Base-by-base conservation (phyloP, 202 grass and related monocot species). In the Carex arenaria region DNA sequence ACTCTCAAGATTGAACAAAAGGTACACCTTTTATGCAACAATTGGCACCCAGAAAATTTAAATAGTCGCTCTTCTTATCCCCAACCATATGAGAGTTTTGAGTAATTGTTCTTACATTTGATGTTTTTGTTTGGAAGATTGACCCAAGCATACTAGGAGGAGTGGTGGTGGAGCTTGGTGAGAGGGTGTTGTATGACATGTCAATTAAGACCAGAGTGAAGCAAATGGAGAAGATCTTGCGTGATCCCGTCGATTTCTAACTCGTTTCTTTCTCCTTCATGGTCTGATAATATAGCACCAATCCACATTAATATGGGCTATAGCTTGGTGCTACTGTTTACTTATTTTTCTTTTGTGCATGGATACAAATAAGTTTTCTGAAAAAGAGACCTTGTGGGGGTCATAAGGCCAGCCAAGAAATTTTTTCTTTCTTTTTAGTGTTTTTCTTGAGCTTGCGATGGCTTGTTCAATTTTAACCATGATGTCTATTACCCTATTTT, bases 161-260 rank as follows among this genome's bases (percentile, higher is more conserved):
- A 60, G 82, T 95, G 30, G 86, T 99, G 81, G 86, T 99, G 76
- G 88, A 99, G 79, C 95, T 95, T 14, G 81, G 72, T 3, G 88
- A 93, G 82, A 93, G 82, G 85, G 93, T 99, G 31, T 89, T 99
- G 38, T 38, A 38, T 26, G 91, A 95, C 74, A 90, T 95, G 87
- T 99, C 96, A 19, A 99, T 93, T 81, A 99, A 56, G 88, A 95
- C 93, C 5, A 93, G 91, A 87, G 96, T 88, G 1, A 99, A 91
- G 85, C 96, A 99, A 87, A 99, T 99, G 96, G 96, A 99, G 84
- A 67, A 85, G 0, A 84, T 88, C 89, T 93, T 94, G 91, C 90
- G 93, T 80, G 91, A 94, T 67, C 96, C 96, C 38, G 57, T 96
- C 74, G 56, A 96, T n/a, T 67, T 91, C 14, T 96, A 84, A 89